Evolutionary conservation across 2,329 filamentous ascomycete genomes (phyloP).

Genomic region (Pestalotiopsis sp.): DNA sequence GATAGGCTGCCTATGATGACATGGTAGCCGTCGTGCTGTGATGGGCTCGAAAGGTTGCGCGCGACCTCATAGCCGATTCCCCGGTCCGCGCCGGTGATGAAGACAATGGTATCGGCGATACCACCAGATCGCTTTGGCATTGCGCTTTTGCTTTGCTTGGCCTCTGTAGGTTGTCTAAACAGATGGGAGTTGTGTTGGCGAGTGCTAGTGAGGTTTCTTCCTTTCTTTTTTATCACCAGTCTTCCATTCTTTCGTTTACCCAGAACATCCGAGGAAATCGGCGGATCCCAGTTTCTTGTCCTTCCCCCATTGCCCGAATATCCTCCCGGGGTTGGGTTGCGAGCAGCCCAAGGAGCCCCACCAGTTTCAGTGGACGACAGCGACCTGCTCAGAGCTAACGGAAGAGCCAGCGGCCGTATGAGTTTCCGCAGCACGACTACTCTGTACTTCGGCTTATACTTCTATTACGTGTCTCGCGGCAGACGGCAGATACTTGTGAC

Average conservation of each 20-base stretch:
- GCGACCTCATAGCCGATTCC: conserved; percentile 6
- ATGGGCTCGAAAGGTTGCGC: conserved; percentile 5
- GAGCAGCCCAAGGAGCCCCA: not conserved
- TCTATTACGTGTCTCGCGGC: not conserved
- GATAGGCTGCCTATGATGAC: conserved; percentile 6
- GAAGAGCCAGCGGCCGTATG: not conserved
- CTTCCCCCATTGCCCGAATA: not conserved
- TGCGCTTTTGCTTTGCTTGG: not conserved
- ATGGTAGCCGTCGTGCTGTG: not conserved
- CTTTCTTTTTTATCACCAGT: not conserved
- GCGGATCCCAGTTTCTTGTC: not conserved
- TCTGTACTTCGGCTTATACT: not conserved
- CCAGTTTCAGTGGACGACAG: not conserved
- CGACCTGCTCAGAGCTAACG: not conserved
- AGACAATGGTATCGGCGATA: not conserved
- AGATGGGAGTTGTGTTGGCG: not conserved
- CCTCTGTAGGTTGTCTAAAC: not conserved
- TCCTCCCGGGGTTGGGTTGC: not conserved
- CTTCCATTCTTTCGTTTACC: no score
- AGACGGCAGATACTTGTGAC: not conserved
- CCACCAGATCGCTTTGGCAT: not conserved
- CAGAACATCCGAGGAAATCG: no score
- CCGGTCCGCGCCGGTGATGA: conserved; percentile 6
- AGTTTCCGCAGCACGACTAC: not conserved
- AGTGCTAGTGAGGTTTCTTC: not conserved